Evolutionary conservation across 257 asterid species (phyloP), one percentile per base, ranked within the genome.

Genomic region (Salvia miltiorrhiza): DNA sequence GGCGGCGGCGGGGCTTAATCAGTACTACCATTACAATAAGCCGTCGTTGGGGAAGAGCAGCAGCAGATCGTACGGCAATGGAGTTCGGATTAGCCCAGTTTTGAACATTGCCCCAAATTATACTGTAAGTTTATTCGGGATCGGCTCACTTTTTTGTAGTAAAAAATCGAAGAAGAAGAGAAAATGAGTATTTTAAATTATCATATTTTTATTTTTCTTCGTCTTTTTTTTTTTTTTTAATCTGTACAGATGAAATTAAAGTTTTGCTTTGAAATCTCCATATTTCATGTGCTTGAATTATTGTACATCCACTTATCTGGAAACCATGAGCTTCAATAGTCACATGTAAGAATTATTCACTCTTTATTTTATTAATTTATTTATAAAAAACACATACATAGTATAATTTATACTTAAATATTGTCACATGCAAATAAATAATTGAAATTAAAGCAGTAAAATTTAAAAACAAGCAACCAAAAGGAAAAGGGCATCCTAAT

Each of bases 131-230:
- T 78, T 87, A 13, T 88, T 89, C 63, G 91, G 96, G 14, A 73
- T 91, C 33, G 85, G 88, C 66, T 92, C 96, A 0, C 77, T 88
- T 30, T 82, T 92, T 79, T 86, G 84, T 43, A 80, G 79, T 70
- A 87, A 88, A 50, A 90, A 88, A 50, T 84, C 92, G 48, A 89
- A 83, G 78, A 91, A 85, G 86, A 92, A 89, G 87, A 87, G 83
- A 73, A 82, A 87, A 83, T 86, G 67, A 41, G 24, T 11, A 3
- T 21, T n/a, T n/a, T n/a, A n/a, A n/a, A n/a, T n/a, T n/a, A n/a
- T n/a, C n/a, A 19, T 2, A 9, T 1, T 9, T 9, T 50, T 9
- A 2, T 20, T 48, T 9, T 19, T 3, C 20, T 9, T 2, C 11
- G 14, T 23, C 4, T 0, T 32, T 1, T 23, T 49, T 53, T 13